Evolutionary conservation across 257 asterid genomes (phyloP), one percentile per base, ranked within the genome.

Genomic region (Gentiana straminea): DNA sequence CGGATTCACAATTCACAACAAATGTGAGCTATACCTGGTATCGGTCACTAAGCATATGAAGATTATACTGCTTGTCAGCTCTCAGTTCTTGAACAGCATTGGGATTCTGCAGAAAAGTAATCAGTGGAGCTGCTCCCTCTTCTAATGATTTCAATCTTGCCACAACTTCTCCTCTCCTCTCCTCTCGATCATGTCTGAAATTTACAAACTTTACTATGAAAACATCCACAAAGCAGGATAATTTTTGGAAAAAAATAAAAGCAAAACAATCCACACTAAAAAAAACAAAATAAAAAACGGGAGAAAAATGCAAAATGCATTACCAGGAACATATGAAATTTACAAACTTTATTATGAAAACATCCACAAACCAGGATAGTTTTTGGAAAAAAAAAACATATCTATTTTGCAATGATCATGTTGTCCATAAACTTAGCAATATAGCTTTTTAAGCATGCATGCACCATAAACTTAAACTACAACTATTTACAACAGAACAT

Each of bases 161-260:
- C 62, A 91, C 98, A 61, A 86, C 98, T 75, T 84, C 96, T 3
- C 70, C 89, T 73, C 98, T 83, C 70, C 98, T 83, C 44, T 89
- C 95, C 77, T n/a, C n/a, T n/a, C n/a, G 76, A 92, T 77, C 99
- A 92, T 92, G 52, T 85, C 99, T 92, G 52, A 62, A 53, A 49
- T 47, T 64, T 2, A 49, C 3, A 59, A 59, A 11, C 11, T 5
- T 3, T 13, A n/a, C 0, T n/a, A 35, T 49, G 6, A 33, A 49
- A 35, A 35, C 46, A n/a, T 58, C 36, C 44, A 35, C 10, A 59
- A 36, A 37, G 13, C 0, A 34, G 8, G 15, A 59, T 12, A 9
- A n/a, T 1, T 12, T 0, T 5, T 55, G 49, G 45, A 8, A 4
- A 54, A 36, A 8, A 33, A 13, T 7, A 55, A 13, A 55, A 55